Base-by-base conservation (phyloP, 371 early-diverging fungal species). In the Mortierella polycephala region DNA sequence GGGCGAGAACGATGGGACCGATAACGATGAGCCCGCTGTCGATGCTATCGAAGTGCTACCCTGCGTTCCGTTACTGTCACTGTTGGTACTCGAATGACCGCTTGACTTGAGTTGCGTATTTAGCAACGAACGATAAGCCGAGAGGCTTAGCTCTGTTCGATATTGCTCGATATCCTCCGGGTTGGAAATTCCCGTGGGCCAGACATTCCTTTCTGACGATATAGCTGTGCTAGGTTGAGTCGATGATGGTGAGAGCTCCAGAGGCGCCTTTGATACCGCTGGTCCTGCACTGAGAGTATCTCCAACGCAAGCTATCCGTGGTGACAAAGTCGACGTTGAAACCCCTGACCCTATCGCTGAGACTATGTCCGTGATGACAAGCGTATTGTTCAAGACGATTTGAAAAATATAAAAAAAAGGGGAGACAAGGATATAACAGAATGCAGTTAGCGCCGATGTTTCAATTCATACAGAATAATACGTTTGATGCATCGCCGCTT, bases 141-240 rank as follows among this genome's bases (percentile, higher is more conserved):
- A 79, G 9, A 79, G 62, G n/a, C 80, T 79, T n/a, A 79, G 56
- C 37, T 79, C 80, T 23, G 80, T 45, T 7, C 80, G 73, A 45
- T 72, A 72, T 49, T 79, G 80, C 57, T 79, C 80, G 57, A 79
- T 79, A 1, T 79, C 73, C 42, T 79, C 80, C 2, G 62, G 64
- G 37, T 70, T 77, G 21, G 77, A 57, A 50, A 57, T 61, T 23
- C 53, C 46, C 13, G 60, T 18, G 11, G 80, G 60, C 76, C 76
- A 75, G n/a, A 67, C 52, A n/a, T 56, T 70, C 42, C 55, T 75
- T 12, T 75, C 75, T 4, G 75, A 53, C 0, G 71, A 55, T 7
- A 75, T 45, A 0, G 67, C 62, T 5, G 69, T 67, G 20, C 75
- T 75, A 0, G 71, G 71, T 21, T 71, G 71, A 18, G 64, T 67